Conservation (phyloP, 768 basidiomycete species). For the Auricularia heimuer region DNA sequence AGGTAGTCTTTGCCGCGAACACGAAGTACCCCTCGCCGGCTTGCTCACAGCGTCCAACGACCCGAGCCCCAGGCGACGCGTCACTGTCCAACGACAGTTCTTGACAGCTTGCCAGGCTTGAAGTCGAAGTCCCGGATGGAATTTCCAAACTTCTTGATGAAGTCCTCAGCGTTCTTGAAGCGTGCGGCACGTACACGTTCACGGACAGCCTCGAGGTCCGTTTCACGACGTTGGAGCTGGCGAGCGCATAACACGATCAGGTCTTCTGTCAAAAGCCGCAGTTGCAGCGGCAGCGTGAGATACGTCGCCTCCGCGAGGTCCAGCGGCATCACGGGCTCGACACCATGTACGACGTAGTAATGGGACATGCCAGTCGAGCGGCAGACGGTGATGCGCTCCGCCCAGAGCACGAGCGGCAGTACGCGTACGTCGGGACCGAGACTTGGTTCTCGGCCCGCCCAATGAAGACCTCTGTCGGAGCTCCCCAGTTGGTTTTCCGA, state of each 20-base stretch:
- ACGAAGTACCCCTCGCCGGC: no score
- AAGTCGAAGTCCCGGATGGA: conserved; percentile 18
- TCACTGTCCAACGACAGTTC: no score
- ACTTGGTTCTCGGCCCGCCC: no score
- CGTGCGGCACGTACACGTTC: conserved; percentile 12
- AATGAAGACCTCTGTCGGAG: no score
- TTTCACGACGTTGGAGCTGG: conserved; percentile 18
- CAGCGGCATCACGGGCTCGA: conserved; percentile 23
- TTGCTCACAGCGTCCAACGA: no score
- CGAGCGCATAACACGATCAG: conserved; percentile 16
- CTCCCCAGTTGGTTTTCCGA: no score
- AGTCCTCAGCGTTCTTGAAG: conserved; percentile 16
- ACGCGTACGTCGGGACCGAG: neutral
- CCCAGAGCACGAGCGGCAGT: conserved; percentile 16
- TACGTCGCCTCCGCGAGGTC: conserved; percentile 25
- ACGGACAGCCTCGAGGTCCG: conserved; percentile 15
- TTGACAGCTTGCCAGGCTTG: conserved; percentile 14
- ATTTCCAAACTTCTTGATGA: conserved; percentile 14
- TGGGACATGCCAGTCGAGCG: conserved; percentile 15
- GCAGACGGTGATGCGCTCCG: conserved; percentile 16
- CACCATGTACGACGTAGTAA: conserved; percentile 19
- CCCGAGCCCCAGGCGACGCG: no score
- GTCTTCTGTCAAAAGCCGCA: conserved; percentile 11
- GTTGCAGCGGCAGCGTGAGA: conserved; percentile 15
- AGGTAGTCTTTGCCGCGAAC: no score